Conservation (phyloP, 768 basidiomycete species). For the Naganishia randhawae region DNA sequence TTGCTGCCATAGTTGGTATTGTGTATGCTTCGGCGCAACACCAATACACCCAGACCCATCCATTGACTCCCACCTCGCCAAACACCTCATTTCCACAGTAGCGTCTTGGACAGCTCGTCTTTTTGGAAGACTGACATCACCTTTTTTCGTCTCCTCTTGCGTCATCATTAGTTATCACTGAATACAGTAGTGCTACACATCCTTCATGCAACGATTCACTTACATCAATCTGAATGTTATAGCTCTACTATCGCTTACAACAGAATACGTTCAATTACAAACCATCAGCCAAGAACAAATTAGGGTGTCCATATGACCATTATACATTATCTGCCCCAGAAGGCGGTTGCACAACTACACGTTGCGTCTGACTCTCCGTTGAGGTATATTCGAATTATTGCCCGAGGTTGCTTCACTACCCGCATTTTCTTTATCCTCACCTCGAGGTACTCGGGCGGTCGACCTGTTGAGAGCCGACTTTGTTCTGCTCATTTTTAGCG, state of each 20-base stretch:
- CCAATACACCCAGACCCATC: too few species aligned
- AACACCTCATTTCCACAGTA: too few species aligned
- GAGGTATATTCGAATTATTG: slow-evolving; percentile 12
- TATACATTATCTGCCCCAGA: neutral
- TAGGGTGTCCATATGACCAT: slow-evolving; percentile 6
- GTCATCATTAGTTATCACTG: too few species aligned
- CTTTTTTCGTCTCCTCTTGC: too few species aligned
- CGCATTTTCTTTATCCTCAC: slow-evolving; percentile 19
- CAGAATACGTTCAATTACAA: neutral
- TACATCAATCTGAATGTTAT: neutral
- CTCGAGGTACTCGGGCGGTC: slow-evolving; percentile 3
- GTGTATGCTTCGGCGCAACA: too few species aligned
- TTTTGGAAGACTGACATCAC: too few species aligned
- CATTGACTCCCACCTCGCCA: too few species aligned
- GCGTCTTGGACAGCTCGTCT: too few species aligned
- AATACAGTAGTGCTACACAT: too few species aligned
- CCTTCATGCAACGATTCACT: too few species aligned
- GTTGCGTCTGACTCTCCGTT: slow-evolving; percentile 15
- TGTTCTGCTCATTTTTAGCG: slow-evolving; percentile 11
- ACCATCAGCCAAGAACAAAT: neutral
- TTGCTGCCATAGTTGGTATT: too few species aligned
- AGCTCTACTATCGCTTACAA: slow-evolving; percentile 1
- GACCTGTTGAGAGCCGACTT: slow-evolving; percentile 19
- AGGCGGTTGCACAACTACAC: neutral
- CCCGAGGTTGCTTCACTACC: too few species aligned